Evolutionary conservation across 1,139 yeast species (phyloP).

Genomic region (Suhomyces maxii): DNA sequence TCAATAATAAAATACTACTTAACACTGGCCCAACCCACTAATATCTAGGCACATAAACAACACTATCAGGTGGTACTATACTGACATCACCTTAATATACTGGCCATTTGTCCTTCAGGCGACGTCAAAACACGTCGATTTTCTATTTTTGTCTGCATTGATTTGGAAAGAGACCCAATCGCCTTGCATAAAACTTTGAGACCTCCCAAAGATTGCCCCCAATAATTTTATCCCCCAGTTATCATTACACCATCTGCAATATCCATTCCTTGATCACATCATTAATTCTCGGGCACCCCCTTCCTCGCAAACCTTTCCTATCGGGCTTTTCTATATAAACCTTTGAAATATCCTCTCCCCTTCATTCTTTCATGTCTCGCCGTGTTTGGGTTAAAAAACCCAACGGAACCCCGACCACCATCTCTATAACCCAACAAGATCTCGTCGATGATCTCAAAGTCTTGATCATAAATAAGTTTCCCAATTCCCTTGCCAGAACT

Average conservation of each 20-base stretch:
- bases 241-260: background rate
- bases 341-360: background rate
- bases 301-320: background rate
- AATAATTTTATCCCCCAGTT: background rate
- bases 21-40: no score
- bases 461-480: slow-evolving; percentile 60
- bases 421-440: slow-evolving; percentile 53
- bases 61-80: background rate
- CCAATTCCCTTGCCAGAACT: slow-evolving; percentile 60
- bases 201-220: background rate
- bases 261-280: background rate
- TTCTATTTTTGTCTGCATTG: background rate
- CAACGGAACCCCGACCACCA: slow-evolving; percentile 66
- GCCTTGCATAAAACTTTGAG: background rate
- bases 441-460: slow-evolving; percentile 74
- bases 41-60: no score
- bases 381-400: slow-evolving; percentile 68
- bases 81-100: background rate
- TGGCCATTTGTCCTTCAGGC: background rate
- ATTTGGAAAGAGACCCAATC: background rate
- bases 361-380: slow-evolving; percentile 3
- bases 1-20: no score
- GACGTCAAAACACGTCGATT: no score
- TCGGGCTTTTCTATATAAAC: background rate
- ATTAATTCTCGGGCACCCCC: background rate